Conservation (phyloP, 495 filamentous ascomycete genomes). For the Aspergillus leporis region DNA sequence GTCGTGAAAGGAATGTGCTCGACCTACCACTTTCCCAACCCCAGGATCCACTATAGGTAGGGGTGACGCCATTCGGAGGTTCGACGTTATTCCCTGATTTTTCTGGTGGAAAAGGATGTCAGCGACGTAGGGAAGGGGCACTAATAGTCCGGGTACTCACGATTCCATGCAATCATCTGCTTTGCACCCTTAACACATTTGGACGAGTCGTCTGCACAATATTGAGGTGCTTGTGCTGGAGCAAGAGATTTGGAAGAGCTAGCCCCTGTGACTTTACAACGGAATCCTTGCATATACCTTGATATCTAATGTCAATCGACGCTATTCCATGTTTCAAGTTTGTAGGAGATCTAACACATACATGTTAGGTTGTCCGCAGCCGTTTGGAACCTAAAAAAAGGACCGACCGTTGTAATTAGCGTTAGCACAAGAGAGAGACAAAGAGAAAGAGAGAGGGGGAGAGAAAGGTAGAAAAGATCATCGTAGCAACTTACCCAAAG, state of each 20-base stretch:
- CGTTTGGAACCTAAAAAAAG: conserved; percentile 39
- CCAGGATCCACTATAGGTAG: conserved; percentile 23
- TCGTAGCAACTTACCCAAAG: conserved; percentile 40
- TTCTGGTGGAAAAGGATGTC: conserved; percentile 15
- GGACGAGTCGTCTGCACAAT: conserved; percentile 39
- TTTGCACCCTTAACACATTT: conserved; percentile 55
- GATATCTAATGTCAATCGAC: too few relatives aligned
- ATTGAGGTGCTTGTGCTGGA: conserved; percentile 40
- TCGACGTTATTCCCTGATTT: conserved; percentile 25
- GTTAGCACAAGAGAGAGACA: too few relatives aligned
- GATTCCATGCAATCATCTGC: conserved; percentile 56
- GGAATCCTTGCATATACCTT: conserved; percentile 50
- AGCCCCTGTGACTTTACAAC: conserved; percentile 51
- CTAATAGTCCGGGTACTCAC: conserved; percentile 19
- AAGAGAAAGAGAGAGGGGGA: neutral
- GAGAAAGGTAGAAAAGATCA: neutral
- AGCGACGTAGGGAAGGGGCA: neutral
- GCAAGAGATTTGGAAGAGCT: conserved; percentile 40
- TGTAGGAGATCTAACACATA: conserved; percentile 19
- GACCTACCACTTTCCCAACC: conserved; percentile 22
- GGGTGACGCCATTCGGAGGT: conserved; percentile 17
- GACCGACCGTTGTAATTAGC: neutral
- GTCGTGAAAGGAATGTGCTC: too few relatives aligned
- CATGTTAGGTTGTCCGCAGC: conserved; percentile 49
- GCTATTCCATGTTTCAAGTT: too few relatives aligned